These are phyloP conservation scores for Ceratobasidium theobromae DNA, from an alignment of 1,284 basidiomycete genomes.

Conservation along the genomic window DNA sequence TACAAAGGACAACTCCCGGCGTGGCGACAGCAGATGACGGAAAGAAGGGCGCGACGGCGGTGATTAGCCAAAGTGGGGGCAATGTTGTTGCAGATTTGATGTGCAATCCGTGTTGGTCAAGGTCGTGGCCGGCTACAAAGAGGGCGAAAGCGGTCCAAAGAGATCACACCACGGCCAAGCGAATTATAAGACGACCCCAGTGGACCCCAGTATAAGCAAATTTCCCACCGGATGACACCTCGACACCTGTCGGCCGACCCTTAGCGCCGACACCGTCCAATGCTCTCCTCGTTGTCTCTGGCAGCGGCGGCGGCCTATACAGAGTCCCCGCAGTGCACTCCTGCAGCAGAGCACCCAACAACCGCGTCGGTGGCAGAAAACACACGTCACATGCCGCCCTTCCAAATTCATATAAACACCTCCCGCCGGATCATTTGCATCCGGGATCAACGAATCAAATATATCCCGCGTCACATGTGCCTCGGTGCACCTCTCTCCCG, in stretches of 20 bases:
- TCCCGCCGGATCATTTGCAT: conserved; percentile 15
- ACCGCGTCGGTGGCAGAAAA: neutral
- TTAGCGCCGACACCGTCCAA: neutral
- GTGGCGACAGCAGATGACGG: neutral
- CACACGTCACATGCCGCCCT: conserved; percentile 4
- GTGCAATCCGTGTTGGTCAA: conserved; percentile 24
- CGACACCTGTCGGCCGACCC: conserved; percentile 19
- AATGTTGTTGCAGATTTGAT: neutral
- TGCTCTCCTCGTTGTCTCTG: neutral
- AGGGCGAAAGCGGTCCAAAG: conserved; percentile 27
- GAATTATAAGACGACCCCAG: neutral
- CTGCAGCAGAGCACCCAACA: neutral
- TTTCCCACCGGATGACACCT: conserved; percentile 13
- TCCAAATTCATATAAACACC: conserved; percentile 28
- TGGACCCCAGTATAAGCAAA: conserved; percentile 6
- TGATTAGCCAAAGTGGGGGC: conserved; percentile 12
- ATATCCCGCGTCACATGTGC: neutral
- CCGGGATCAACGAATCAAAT: neutral
- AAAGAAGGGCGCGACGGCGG: conserved; percentile 10
- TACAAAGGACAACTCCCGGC: conserved; percentile 8
- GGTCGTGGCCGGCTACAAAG: conserved; percentile 27
- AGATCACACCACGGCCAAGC: conserved; percentile 21
- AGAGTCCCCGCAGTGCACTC: too few relatives aligned
- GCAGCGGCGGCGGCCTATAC: neutral
- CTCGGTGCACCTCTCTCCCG: neutral